Base-by-base conservation (phyloP, 192 early-diverging fungal species). In the Chytriomyces sp. region DNA sequence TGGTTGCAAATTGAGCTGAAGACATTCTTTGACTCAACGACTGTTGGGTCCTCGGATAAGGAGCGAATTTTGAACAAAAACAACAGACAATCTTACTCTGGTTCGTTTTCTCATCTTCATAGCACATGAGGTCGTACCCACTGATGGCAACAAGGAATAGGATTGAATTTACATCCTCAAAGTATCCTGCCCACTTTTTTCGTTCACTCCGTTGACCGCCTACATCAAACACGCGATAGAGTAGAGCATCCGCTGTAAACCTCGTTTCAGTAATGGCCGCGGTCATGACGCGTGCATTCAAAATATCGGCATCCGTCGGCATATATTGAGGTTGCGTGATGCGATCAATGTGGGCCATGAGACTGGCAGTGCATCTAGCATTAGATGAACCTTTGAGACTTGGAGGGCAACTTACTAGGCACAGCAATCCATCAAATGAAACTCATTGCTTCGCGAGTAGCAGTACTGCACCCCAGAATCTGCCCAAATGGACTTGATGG, bases 1-100 rank as follows among this genome's bases (percentile, higher is more conserved):
- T n/a, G n/a, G n/a, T n/a, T n/a, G n/a, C n/a, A n/a, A n/a, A 30
- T 87, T 75, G 8, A 81, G 66, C 36, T 78, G 72, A 77, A 77
- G 32, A 77, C 61, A 14, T 55, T 89, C 74, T 72, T 19, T 22
- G 64, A 49, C 41, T 49, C 41, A 49, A 44, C 41, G 19, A n/a
- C 41, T 44, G 41, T 44, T 44, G 8, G 41, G 41, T 34, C n/a
- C n/a, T n/a, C 39, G 59, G 32, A 22, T 31, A 6, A 12, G 30
- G 25, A 17, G 52, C n/a, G n/a, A n/a, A 66, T 52, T 65, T 0
- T 39, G 37, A 56, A 61, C n/a, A n/a, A n/a, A 44, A n/a, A 44
- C 7, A 44, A 44, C 8, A 44, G 41, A 44, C 7, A 44, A 12
- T 44, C 7, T 7, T 44, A 56, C 54, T 56, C 22, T 30, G 8